phyloP scores from a whole-genome alignment of 768 basidiomycete genomes.

The Udeniomyces megalosporus region DNA sequence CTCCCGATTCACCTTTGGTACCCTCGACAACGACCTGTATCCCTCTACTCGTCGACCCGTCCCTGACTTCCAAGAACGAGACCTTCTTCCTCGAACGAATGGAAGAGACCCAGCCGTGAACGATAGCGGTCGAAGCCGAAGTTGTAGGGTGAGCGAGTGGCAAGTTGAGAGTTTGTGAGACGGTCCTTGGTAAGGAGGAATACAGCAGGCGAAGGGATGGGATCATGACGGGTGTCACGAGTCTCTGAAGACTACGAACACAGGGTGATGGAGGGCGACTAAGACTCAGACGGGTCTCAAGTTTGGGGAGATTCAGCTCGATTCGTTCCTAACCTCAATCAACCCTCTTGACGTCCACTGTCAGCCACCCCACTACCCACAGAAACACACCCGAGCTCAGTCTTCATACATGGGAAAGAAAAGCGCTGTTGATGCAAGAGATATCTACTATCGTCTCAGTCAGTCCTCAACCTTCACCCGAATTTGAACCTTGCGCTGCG shows the following conservation, averaged over 20 bases:
- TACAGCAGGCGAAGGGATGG: neutral
- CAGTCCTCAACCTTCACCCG: no score
- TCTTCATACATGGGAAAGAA: constrained; percentile 6
- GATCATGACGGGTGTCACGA: neutral
- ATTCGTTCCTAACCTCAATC: no score
- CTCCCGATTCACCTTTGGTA: constrained; percentile 19
- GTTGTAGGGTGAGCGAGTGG: neutral
- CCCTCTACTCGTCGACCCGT: constrained; percentile 55
- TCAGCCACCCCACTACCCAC: no score
- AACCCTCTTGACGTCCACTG: no score
- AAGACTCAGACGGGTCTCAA: no score
- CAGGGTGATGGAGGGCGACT: no score
- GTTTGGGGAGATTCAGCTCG: no score
- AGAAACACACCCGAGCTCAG: no score
- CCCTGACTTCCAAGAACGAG: constrained; percentile 59
- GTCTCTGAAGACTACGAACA: no score
- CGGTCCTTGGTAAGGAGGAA: neutral
- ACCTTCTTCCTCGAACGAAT: constrained; percentile 73
- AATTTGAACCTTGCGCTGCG: no score
- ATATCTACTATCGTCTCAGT: constrained; percentile 10
- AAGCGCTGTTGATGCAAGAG: neutral
- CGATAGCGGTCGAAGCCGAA: constrained; percentile 22
- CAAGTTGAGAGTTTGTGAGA: neutral
- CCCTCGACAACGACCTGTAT: constrained; percentile 62
- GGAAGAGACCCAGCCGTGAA: constrained; percentile 76